Evolutionary conservation across 495 filamentous ascomycete genomes (phyloP).

Genomic region (Penicillium silybi): DNA sequence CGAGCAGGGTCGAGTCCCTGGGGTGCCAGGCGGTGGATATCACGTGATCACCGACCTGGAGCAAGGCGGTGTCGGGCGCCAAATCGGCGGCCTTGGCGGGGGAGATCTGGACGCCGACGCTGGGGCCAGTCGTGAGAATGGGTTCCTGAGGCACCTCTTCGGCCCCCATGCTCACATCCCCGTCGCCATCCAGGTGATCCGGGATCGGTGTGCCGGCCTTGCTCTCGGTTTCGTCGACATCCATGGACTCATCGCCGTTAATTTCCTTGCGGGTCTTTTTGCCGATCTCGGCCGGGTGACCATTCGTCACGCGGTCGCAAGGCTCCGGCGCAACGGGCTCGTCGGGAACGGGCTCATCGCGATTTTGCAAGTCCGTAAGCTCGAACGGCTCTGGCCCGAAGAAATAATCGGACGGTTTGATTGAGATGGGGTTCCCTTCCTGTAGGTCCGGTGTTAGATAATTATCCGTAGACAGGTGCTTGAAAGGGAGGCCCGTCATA

Average conservation of each 20-base stretch:
- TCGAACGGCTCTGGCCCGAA: conserved; percentile 49
- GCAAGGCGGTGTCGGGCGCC: conserved; percentile 59
- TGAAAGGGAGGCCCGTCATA: not conserved
- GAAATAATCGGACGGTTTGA: conserved; percentile 42
- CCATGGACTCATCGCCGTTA: conserved; percentile 56
- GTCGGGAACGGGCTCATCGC: conserved; percentile 28
- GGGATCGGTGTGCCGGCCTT: conserved; percentile 13
- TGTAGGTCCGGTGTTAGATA: conserved; percentile 15
- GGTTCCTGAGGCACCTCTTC: conserved; percentile 50
- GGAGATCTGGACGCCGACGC: conserved; percentile 63
- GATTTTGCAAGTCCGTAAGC: conserved; percentile 25
- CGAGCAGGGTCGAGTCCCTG: conserved; percentile 66
- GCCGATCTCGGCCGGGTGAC: conserved; percentile 31
- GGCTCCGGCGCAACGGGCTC: conserved; percentile 35
- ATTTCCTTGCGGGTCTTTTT: conserved; percentile 48
- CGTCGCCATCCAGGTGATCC: conserved; percentile 35
- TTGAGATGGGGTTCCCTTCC: conserved; percentile 40
- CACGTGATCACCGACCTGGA: conserved; percentile 61
- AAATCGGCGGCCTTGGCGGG: conserved; percentile 60
- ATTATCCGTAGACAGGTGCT: not conserved
- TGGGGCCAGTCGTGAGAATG: conserved; percentile 59
- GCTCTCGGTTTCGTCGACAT: conserved; percentile 30
- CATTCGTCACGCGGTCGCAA: conserved; percentile 43
- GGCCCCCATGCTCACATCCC: conserved; percentile 42
- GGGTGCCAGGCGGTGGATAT: conserved; percentile 76